Percentiles rank a stretch among this genome's conserved stretches.
These are phyloP conservation scores for Fusarium haematococcum DNA, from an alignment of 2,329 filamentous ascomycete genomes.

Conservation along the genomic window DNA sequence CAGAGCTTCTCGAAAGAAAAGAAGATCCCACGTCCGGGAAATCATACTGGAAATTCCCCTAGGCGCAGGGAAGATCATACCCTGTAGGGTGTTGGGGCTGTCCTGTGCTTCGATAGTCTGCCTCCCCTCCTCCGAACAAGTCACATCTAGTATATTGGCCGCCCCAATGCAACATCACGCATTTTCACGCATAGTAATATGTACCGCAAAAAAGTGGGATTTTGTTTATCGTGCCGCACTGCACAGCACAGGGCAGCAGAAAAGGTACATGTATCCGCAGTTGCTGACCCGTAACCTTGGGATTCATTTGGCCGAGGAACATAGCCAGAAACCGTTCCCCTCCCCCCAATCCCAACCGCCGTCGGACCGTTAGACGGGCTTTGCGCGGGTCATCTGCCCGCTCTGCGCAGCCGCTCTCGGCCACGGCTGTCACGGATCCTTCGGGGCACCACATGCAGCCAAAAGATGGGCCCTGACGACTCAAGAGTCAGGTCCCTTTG, in stretches of 20 bases:
- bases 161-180: slow-evolving; percentile 24
- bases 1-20: slow-evolving; percentile 39
- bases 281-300: background rate
- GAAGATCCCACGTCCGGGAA: slow-evolving; percentile 24
- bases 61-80: slow-evolving; percentile 30
- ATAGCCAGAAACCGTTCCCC: background rate
- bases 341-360: background rate
- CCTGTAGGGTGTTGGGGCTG: background rate
- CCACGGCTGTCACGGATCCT: slow-evolving; percentile 39
- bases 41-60: slow-evolving; percentile 29
- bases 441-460: slow-evolving; percentile 33
- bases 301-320: background rate
- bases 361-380: background rate
- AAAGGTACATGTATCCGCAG: background rate
- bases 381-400: slow-evolving; percentile 27
- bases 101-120: background rate
- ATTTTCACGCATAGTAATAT: background rate
- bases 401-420: slow-evolving; percentile 1
- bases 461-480: slow-evolving; percentile 23
- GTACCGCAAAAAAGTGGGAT: background rate
- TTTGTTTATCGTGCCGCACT: background rate
- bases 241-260: background rate
- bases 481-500: slow-evolving; percentile 14
- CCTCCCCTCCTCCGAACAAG: slow-evolving; percentile 10
- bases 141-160: slow-evolving; percentile 23